Conservation (phyloP, 352 stramenopile species). For the Phytophthora cactorum region DNA sequence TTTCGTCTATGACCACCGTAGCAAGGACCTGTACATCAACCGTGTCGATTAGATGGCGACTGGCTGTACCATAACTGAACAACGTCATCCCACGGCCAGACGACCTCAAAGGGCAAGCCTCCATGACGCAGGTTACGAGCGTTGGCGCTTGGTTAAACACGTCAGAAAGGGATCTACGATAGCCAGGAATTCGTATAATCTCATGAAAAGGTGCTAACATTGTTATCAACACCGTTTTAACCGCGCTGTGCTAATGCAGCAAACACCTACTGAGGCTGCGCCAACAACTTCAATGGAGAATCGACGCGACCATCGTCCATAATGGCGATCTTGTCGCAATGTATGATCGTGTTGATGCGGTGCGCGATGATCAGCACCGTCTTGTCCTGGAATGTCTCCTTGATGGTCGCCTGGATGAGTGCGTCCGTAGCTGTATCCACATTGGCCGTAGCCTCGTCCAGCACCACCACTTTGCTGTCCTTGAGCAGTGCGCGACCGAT, state of each 20-base stretch:
- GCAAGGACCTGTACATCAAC: neutral
- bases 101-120: neutral
- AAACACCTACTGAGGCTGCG: too few species aligned
- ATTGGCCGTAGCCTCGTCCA: slow-evolving; percentile 96
- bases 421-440: slow-evolving; percentile 73
- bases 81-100: neutral
- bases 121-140: too few species aligned
- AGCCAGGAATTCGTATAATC: too few species aligned
- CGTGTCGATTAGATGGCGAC: neutral
- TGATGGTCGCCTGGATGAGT: slow-evolving; percentile 67
- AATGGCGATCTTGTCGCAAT: too few species aligned
- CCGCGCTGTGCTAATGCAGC: too few species aligned
- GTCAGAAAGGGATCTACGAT: too few species aligned
- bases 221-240: too few species aligned
- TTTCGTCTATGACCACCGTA: neutral
- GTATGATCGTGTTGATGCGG: neutral
- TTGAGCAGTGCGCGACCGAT: slow-evolving; percentile 93
- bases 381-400: slow-evolving; percentile 86
- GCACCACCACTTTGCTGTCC: slow-evolving; percentile 92
- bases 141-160: too few species aligned
- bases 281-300: too few species aligned
- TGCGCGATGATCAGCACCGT: slow-evolving; percentile 92
- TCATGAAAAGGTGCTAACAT: too few species aligned
- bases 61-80: neutral
- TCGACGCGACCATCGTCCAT: too few species aligned